A percentile compares a stretch with the other conserved stretches of the same genome.
Evolutionary conservation across 139 green algal genomes (phyloP).

Genomic region (Tetratostichococcus sp.): DNA sequence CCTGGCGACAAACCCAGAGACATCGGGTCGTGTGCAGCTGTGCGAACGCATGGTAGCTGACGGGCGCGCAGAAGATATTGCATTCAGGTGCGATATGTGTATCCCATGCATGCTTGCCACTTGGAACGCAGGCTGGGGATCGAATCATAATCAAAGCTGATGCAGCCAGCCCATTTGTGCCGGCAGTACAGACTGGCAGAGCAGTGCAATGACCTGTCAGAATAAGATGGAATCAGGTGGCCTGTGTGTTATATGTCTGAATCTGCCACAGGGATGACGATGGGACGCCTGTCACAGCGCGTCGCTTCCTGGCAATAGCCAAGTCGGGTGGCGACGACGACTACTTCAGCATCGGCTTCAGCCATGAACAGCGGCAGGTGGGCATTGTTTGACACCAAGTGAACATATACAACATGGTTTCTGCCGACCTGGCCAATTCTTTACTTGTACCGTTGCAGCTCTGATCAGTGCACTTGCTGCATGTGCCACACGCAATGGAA

Average conservation of each 20-base stretch:
- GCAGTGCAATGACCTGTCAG: slow-evolving; percentile 29
- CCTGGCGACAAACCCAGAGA: slow-evolving; percentile 18
- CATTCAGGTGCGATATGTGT: slow-evolving; percentile 14
- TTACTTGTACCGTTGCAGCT: background rate
- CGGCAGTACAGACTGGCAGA: slow-evolving; percentile 27
- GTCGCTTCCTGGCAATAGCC: slow-evolving; percentile 1
- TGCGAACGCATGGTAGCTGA: slow-evolving; percentile 34
- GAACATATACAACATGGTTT: background rate
- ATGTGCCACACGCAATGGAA: background rate
- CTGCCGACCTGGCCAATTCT: background rate
- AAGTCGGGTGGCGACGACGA: slow-evolving; percentile 54
- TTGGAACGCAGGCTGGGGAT: too few relatives aligned
- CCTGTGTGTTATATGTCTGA: too few relatives aligned
- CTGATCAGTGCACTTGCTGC: background rate
- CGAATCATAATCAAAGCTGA: too few relatives aligned
- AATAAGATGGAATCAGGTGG: background rate
- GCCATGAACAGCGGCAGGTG: slow-evolving; percentile 30
- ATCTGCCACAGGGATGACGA: slow-evolving; percentile 12
- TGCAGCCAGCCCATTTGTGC: too few relatives aligned
- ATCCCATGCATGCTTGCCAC: background rate
- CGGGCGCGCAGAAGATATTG: slow-evolving; percentile 43
- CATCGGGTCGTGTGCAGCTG: background rate
- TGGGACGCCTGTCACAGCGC: slow-evolving; percentile 10
- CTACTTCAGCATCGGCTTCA: slow-evolving; percentile 51
- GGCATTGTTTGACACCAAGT: background rate